These are phyloP conservation scores for Komagataella kurtzmanii DNA, from an alignment of 805 yeast species.

Conservation along the genomic window DNA sequence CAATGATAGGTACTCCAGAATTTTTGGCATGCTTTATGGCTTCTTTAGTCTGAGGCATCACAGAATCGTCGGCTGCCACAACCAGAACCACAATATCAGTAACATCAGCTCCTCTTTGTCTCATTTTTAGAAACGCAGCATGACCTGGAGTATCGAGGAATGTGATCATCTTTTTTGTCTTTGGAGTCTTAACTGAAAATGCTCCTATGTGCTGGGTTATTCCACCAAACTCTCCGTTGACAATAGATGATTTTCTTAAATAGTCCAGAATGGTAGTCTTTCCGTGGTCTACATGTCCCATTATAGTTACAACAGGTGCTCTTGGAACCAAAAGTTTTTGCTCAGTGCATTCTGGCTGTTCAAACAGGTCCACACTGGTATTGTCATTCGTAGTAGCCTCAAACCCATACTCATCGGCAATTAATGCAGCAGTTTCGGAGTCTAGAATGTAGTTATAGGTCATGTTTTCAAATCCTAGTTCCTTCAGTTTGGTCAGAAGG, in stretches of 20 bases:
- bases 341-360: slow-evolving; percentile 38
- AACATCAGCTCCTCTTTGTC: slow-evolving; percentile 90
- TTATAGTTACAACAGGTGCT: slow-evolving; percentile 91
- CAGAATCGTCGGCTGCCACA: slow-evolving; percentile 95
- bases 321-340: slow-evolving; percentile 37
- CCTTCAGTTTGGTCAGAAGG: slow-evolving; percentile 42
- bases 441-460: slow-evolving; percentile 75
- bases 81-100: slow-evolving; percentile 89
- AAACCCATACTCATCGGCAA: slow-evolving; percentile 83
- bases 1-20: slow-evolving; percentile 72
- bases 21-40: slow-evolving; percentile 87
- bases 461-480: slow-evolving; percentile 59
- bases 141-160: slow-evolving; percentile 97
- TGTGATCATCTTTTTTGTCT: slow-evolving; percentile 64
- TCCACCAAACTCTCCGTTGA: slow-evolving; percentile 82
- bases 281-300: slow-evolving; percentile 99
- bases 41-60: slow-evolving; percentile 94
- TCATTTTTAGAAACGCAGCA: slow-evolving; percentile 91
- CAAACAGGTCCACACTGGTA: slow-evolving; percentile 46
- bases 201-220: slow-evolving; percentile 98
- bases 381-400: slow-evolving; percentile 43
- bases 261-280: slow-evolving; percentile 89
- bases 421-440: slow-evolving; percentile 69
- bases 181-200: slow-evolving; percentile 72
- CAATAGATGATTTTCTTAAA: slow-evolving; percentile 75